Evolutionary conservation across 768 basidiomycete species (phyloP).

Genomic region (Leucogyrophana mollusca): DNA sequence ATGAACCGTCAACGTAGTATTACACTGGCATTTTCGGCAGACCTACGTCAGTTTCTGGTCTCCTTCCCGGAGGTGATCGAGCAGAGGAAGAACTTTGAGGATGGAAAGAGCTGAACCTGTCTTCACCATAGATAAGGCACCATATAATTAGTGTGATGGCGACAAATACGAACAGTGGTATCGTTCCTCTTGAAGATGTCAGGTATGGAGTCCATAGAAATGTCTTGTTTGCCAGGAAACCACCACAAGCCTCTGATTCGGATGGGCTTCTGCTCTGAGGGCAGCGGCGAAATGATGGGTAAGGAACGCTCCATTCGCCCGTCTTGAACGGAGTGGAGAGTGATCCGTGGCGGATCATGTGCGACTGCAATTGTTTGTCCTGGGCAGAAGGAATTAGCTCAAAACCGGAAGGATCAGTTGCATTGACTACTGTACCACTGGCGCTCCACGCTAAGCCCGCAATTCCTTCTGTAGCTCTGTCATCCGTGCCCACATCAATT

Average conservation of each 20-base stretch:
- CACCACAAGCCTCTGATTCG: conserved; percentile 67
- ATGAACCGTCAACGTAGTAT: conserved; percentile 14
- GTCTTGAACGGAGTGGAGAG: conserved; percentile 77
- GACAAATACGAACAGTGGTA: conserved; percentile 52
- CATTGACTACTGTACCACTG: conserved; percentile 50
- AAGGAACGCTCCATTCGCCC: conserved; percentile 56
- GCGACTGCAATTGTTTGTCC: conserved; percentile 72
- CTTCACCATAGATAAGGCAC: conserved; percentile 37
- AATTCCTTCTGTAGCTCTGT: conserved; percentile 47
- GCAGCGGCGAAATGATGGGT: conserved; percentile 27
- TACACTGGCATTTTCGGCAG: not conserved
- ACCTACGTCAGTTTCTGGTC: conserved; percentile 63
- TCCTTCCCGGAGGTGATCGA: conserved; percentile 72
- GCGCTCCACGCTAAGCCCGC: conserved; percentile 78
- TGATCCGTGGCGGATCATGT: conserved; percentile 65
- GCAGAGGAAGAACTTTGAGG: conserved; percentile 64
- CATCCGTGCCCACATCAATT: conserved; percentile 56
- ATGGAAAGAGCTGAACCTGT: conserved; percentile 77
- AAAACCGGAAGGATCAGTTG: not conserved
- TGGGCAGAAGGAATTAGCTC: conserved; percentile 23
- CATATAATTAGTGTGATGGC: conserved; percentile 2
- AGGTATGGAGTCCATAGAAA: conserved; percentile 48
- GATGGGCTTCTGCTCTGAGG: conserved; percentile 13
- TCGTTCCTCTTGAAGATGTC: conserved; percentile 74
- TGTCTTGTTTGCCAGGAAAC: conserved; percentile 53